Conservation (phyloP, 2,329 filamentous ascomycete genomes). For the Drechslerella dactyloides region DNA sequence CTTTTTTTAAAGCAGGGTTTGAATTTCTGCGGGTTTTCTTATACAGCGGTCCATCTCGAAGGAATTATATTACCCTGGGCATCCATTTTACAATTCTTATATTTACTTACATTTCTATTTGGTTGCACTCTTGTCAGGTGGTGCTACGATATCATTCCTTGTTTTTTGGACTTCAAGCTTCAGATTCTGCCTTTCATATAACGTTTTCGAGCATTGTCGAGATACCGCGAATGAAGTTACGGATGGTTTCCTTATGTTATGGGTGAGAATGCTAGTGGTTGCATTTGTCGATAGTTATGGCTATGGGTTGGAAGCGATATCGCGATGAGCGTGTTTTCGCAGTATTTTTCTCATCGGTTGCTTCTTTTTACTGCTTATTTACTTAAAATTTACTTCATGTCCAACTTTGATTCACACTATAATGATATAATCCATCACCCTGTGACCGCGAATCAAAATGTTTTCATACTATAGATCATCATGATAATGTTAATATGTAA, state of each 20-base stretch:
- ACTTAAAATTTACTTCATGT: too few species aligned
- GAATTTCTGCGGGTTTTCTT: not conserved
- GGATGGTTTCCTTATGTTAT: not conserved
- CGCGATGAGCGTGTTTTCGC: not conserved
- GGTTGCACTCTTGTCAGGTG: not conserved
- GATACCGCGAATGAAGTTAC: constrained; percentile 5
- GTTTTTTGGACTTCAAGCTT: not conserved
- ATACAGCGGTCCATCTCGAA: not conserved
- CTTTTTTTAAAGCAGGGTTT: not conserved
- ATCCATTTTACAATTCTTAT: not conserved
- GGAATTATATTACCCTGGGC: constrained; percentile 3
- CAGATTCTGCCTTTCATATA: not conserved
- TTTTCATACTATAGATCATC: too few species aligned
- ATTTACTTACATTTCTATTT: not conserved
- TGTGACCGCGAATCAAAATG: too few species aligned
- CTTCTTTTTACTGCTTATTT: too few species aligned
- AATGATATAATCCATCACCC: too few species aligned
- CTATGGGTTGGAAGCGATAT: constrained; percentile 3
- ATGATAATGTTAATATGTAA: too few species aligned
- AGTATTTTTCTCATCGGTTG: too few species aligned
- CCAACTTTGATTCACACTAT: too few species aligned
- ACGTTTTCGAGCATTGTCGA: not conserved
- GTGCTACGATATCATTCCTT: not conserved
- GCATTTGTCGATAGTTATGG: not conserved
- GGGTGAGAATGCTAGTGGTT: not conserved